Conservation (phyloP, 164 flowering plant genomes). For the Aristolochia californica region DNA sequence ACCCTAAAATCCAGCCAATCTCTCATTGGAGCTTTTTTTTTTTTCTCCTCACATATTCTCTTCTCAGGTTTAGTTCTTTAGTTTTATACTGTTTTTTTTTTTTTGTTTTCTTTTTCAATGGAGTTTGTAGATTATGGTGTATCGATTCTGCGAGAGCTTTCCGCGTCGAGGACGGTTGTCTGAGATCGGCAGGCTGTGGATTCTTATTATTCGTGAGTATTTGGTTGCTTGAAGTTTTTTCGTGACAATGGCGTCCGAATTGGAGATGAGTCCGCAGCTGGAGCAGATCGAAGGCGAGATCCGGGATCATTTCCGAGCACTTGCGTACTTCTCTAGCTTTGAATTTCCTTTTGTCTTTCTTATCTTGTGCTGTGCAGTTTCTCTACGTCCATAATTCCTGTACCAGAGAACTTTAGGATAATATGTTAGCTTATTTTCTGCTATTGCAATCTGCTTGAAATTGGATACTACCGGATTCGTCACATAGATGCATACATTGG, state of each 20-base stretch:
- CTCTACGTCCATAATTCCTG: background rate
- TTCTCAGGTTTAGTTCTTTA: background rate
- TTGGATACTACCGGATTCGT: no score
- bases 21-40: no score
- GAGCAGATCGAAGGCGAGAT: slow-evolving; percentile 99
- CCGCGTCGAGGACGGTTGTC: background rate
- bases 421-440: no score
- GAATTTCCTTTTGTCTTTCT: background rate
- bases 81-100: background rate
- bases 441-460: no score
- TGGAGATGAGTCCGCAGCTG: slow-evolving; percentile 35
- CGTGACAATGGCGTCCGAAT: slow-evolving; percentile 20
- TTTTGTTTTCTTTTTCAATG: background rate
- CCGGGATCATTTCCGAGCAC: slow-evolving; percentile 54
- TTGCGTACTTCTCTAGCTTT: slow-evolving; percentile 15
- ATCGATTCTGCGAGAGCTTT: background rate
- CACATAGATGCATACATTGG: no score
- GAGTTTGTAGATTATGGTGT: background rate
- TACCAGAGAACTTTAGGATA: background rate
- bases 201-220: no score
- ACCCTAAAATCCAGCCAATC: no score
- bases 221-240: background rate
- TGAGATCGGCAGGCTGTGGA: background rate
- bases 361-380: background rate
- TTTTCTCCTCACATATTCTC: background rate